Evolutionary conservation across 2,329 filamentous ascomycete genomes (phyloP), one percentile per base, ranked within the genome.

Genomic region (Cytospora paraplurivora): DNA sequence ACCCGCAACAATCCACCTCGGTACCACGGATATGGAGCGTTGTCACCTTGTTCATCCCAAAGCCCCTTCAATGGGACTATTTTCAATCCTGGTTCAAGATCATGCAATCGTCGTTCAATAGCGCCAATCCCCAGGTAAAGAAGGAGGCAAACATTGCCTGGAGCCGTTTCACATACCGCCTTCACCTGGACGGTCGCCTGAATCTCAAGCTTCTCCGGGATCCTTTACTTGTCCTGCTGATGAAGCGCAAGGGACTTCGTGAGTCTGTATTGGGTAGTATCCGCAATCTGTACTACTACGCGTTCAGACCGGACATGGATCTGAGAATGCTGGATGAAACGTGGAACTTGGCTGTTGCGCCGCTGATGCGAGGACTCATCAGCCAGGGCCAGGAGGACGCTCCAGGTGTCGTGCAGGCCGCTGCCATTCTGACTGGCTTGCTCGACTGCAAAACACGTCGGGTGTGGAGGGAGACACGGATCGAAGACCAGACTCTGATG

Each of bases 11-110:
- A 27, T 85, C 85, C 11, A 75, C 81, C 0, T 81, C 86, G 47
- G 93, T 96, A 0, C 93, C 95, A 7, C 90, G 93, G 68, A 91
- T 98, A 27, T 98, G 94, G 94, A 90, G 90, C 64, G 85, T 92
- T 41, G 80, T 96, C 2, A 86, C 94, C 7, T 82, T 97, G 1
- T 86, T 97, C 62, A 79, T 97, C 55, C 87, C 90, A 77, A 86
- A 77, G 75, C 87, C 79, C 71, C 86, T 79, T 68, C 88, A 73
- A 77, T 98, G 94, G 91, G 82, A 88, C 37, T 85, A 90, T 71
- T 87, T 92, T 67, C 84, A 81, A 34, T 81, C 84, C 7, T 97
- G 92, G 90, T 80, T 97, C 8, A 82, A 84, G 37, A 82, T 97
- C 11, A 88, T 96, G 19, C 90, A 97, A 70, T 83, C 82, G 66